phyloP scores from a whole-genome alignment of 1,139 yeast species.

The Trichomonascaceae sp. region DNA sequence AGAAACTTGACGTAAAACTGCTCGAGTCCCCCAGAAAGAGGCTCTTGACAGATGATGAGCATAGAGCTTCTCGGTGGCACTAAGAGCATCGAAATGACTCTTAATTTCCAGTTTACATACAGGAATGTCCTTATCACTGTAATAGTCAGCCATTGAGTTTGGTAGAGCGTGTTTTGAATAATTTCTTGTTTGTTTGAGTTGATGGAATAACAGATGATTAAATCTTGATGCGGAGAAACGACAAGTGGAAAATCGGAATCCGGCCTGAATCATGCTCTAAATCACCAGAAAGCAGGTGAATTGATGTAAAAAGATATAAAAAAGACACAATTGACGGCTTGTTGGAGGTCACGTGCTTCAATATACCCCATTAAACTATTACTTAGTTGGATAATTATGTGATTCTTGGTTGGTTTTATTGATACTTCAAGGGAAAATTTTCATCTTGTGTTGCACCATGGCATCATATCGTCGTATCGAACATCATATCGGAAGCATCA shows the following conservation, averaged over 20 bases:
- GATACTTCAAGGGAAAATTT: background rate
- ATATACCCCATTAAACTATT: background rate
- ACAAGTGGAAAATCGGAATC: background rate
- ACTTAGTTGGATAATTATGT: background rate
- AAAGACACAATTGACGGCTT: background rate
- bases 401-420: background rate
- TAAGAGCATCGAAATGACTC: slow-evolving; percentile 44
- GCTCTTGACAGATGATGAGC: slow-evolving; percentile 83
- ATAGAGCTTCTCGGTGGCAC: slow-evolving; percentile 53
- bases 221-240: background rate
- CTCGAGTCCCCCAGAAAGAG: slow-evolving; percentile 75
- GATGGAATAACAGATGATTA: background rate
- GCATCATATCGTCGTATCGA: no score
- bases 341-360: background rate
- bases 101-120: slow-evolving; percentile 29
- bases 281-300: no score
- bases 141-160: slow-evolving; percentile 12
- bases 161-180: background rate
- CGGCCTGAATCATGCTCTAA: background rate
- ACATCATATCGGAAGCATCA: background rate
- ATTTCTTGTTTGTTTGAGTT: background rate
- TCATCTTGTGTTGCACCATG: no score
- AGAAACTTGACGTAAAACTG: slow-evolving; percentile 75
- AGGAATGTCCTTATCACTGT: slow-evolving; percentile 48
- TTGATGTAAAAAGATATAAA: background rate